Evolutionary conservation across 257 asterid genomes (phyloP).

Genomic region (Solanum tacnaense): DNA sequence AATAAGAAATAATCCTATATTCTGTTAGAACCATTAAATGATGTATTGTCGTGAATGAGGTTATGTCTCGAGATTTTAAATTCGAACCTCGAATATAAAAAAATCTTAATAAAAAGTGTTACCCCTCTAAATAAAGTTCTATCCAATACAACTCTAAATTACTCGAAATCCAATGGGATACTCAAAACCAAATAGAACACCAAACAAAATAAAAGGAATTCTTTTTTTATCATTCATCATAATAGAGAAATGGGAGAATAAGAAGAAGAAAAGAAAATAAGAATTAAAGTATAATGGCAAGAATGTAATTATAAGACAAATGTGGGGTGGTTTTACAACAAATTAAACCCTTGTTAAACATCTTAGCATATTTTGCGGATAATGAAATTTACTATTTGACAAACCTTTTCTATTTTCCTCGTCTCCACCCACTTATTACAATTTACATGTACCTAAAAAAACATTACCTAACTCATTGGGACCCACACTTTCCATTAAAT

Average conservation of each 20-base stretch:
- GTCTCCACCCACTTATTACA: not conserved
- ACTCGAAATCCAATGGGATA: not conserved
- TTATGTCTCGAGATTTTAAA: no score
- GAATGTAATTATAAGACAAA: not conserved
- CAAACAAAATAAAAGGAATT: not conserved
- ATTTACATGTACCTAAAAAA: not conserved
- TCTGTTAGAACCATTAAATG: no score
- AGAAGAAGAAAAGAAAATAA: not conserved
- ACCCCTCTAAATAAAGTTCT: no score
- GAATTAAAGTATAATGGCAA: not conserved
- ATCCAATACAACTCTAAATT: not conserved
- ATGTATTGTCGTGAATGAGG: not conserved
- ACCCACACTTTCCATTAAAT: not conserved
- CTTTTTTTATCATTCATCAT: not conserved
- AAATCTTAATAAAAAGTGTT: not conserved
- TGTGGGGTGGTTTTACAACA: not conserved
- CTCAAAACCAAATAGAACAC: no score
- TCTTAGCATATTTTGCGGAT: not conserved
- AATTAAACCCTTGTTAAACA: not conserved
- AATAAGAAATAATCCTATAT: no score
- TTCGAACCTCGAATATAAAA: accelerated
- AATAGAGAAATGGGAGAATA: not conserved
- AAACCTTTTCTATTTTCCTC: not conserved
- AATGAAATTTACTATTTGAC: not conserved
- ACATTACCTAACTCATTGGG: not conserved